Evolutionary conservation across 306 rosid species (phyloP).

Genomic region (Vigna nakashimae): DNA sequence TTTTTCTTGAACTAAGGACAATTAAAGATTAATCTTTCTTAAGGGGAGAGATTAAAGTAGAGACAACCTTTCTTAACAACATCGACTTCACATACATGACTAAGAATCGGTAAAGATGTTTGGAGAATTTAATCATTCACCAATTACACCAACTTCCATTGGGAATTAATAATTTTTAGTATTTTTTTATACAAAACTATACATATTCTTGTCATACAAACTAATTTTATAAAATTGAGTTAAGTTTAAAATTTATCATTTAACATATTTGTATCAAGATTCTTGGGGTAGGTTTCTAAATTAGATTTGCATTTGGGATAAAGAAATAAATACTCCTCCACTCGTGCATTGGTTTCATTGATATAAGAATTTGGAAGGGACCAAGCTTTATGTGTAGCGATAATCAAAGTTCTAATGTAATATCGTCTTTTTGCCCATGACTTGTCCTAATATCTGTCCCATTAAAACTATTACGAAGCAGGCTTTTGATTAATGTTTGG

Average conservation of each 20-base stretch:
- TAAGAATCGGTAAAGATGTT: background rate
- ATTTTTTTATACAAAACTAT: background rate
- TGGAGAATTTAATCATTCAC: background rate
- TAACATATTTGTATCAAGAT: background rate
- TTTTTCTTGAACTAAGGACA: background rate
- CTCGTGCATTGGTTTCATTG: constrained; percentile 39
- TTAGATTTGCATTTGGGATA: constrained; percentile 24
- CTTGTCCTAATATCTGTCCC: constrained; percentile 51
- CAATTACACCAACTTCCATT: background rate
- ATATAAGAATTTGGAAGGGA: constrained; percentile 32
- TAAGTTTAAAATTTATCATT: background rate
- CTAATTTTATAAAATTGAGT: too few relatives aligned
- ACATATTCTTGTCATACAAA: background rate
- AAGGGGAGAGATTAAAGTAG: background rate
- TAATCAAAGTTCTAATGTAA: constrained; percentile 32
- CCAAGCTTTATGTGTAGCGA: background rate
- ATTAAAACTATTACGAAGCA: constrained; percentile 32
- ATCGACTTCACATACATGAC: background rate
- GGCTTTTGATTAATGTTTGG: constrained; percentile 40
- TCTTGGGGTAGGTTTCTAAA: constrained; percentile 12
- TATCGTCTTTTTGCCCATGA: constrained; percentile 44
- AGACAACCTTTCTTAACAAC: background rate
- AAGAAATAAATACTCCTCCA: constrained; percentile 19
- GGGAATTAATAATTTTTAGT: background rate
- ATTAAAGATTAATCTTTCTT: background rate